phyloP scores from a whole-genome alignment of 1,284 basidiomycete genomes.

The Lentinus polychrous region DNA sequence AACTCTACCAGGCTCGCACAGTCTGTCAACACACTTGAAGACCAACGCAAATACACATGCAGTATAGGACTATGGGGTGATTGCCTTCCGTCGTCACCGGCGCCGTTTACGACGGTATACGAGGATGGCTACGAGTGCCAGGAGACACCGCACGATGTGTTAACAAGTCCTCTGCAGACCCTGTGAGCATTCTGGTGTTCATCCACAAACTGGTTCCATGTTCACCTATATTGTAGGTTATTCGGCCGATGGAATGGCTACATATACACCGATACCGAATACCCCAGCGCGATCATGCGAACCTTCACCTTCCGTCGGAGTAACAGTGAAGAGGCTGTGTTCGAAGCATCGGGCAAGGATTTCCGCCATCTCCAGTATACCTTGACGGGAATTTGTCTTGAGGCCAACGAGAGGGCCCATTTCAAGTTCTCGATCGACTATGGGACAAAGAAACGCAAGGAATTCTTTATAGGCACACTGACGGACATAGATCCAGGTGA shows the following conservation, averaged over 20 bases:
- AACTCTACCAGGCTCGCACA: too few species aligned
- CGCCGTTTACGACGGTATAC: background rate
- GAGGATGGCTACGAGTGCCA: background rate
- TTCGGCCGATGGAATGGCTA: conserved; percentile 2
- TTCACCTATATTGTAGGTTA: background rate
- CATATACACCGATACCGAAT: background rate
- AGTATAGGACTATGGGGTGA: too few species aligned
- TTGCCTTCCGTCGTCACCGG: background rate
- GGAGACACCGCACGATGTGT: background rate
- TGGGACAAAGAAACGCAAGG: background rate
- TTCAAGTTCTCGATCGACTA: background rate
- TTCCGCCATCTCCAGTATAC: background rate
- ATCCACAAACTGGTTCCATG: background rate
- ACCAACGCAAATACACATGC: too few species aligned
- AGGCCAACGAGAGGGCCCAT: background rate
- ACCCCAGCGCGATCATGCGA: background rate
- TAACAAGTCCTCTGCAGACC: background rate
- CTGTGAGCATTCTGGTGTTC: background rate
- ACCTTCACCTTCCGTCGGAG: background rate
- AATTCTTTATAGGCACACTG: background rate
- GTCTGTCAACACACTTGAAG: too few species aligned
- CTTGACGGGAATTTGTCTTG: background rate
- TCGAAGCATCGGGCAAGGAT: conserved; percentile 1
- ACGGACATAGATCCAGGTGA: background rate
- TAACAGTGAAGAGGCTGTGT: background rate